Conservation (phyloP, 1,139 yeast species). For the Taiozyma sp. region DNA sequence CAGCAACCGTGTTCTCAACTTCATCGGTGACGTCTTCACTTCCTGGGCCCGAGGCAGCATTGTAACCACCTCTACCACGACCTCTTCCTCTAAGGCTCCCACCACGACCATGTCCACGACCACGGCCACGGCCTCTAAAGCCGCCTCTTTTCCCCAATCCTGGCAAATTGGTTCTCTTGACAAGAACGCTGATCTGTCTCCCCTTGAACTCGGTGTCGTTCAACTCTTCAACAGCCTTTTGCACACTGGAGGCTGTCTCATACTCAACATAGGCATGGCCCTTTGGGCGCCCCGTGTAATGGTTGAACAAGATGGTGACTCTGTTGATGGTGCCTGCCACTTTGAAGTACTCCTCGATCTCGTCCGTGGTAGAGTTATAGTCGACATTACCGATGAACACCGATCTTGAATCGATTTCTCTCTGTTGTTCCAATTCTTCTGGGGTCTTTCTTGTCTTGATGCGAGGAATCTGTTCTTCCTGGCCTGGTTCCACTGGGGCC, state of each 20-base stretch:
- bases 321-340: constrained; percentile 49
- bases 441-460: constrained; percentile 16
- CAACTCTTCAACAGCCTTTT: constrained; percentile 42
- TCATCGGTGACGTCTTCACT: background rate
- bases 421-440: constrained; percentile 30
- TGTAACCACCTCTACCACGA: constrained; percentile 5
- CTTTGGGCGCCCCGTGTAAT: constrained; percentile 55
- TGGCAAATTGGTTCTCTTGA: constrained; percentile 67
- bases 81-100: constrained; percentile 4
- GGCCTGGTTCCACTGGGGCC: background rate
- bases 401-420: constrained; percentile 48
- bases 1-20: constrained; percentile 1
- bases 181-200: constrained; percentile 50
- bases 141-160: constrained; percentile 34
- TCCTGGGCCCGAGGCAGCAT: background rate
- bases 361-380: constrained; percentile 51
- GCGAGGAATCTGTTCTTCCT: background rate
- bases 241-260: constrained; percentile 39
- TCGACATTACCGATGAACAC: constrained; percentile 60
- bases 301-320: constrained; percentile 53
- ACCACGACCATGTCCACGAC: constrained; percentile 3
- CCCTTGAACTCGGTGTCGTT: constrained; percentile 49
- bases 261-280: constrained; percentile 73
- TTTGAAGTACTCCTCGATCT: constrained; percentile 49
- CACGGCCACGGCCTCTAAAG: constrained; percentile 7